phyloP scores from a whole-genome alignment of 2,329 filamentous ascomycete genomes.

The Fusarium cicatricum region DNA sequence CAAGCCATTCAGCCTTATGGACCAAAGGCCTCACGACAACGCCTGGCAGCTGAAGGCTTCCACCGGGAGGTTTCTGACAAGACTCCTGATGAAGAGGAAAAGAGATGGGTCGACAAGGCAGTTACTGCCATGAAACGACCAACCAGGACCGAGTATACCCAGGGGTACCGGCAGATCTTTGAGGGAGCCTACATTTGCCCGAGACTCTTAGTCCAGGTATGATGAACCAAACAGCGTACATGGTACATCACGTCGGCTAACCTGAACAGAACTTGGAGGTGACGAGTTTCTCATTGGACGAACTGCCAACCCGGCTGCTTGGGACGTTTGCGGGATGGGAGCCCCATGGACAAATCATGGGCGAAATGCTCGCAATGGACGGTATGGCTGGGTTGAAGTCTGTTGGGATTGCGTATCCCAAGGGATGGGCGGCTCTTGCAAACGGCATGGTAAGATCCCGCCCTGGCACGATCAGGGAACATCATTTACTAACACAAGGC shows the following conservation, averaged over 20 bases:
- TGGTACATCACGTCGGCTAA: background rate
- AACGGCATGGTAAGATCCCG: constrained; percentile 36
- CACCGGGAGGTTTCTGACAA: background rate
- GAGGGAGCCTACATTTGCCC: background rate
- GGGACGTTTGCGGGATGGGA: constrained; percentile 15
- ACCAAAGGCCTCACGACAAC: background rate
- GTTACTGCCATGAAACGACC: background rate
- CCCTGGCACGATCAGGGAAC: background rate
- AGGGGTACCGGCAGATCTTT: background rate
- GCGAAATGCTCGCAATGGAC: constrained; percentile 18
- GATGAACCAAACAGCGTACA: background rate
- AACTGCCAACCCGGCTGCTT: background rate
- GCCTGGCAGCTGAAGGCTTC: background rate
- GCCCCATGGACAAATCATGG: constrained; percentile 18
- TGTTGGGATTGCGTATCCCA: constrained; percentile 33
- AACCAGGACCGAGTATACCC: background rate
- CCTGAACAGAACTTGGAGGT: background rate
- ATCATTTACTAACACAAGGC: background rate
- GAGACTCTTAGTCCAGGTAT: background rate
- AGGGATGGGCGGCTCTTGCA: constrained; percentile 37
- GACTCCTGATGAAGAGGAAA: background rate
- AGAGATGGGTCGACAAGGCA: background rate
- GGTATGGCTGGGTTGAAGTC: constrained; percentile 38
- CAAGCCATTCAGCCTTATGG: background rate
- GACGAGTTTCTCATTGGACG: background rate